Base-by-base conservation (phyloP, 2,329 filamentous ascomycete genomes). In the Teratosphaeria pseudoeucalypti region DNA sequence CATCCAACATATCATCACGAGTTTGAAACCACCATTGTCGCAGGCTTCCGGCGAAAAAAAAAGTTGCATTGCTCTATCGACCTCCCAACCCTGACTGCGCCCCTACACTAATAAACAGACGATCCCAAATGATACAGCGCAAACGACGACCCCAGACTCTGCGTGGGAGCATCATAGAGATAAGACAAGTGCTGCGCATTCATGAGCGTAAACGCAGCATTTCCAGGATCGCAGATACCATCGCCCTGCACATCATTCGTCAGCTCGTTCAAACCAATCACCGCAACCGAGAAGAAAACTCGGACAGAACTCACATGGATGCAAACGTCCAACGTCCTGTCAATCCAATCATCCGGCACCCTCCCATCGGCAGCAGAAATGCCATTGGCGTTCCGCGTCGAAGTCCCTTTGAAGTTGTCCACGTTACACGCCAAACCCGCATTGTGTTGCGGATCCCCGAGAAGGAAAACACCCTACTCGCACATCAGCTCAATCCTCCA, bases 281-380 rank as follows among this genome's bases (percentile, higher is more conserved):
- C 52, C 12, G 12, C 14, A n/a, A 54, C 3, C 7, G 6, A 54
- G 9, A 54, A 34, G 10, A 54, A 37, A 37, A 67, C 69, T 65
- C 63, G 9, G 34, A 34, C 12, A 34, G 23, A 37, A 67, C 69
- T 65, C 63, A 72, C 69, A 56, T 59, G 69, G 37, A 68, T 70
- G 60, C 72, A 75, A 7, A 74, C 73, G 63, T 75, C 73, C 56
- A 70, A 56, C 6, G 72, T 74, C 69, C 73, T 74, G 29, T 61
- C 55, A 1, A 72, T 58, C 72, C 73, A 74, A 54, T 71, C 67
- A 14, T 37, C 56, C 0, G 71, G 71, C 43, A 74, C 70, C 1
- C 72, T 58, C 2, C 37, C 56, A n/a, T 49, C 26, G 49, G 16
- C 10, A 10, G 47, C 57, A 1, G 60, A 63, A 2, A 69, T 47